Conservation (phyloP, 2,329 filamentous ascomycete genomes). For the Hypoxylon sp. region DNA sequence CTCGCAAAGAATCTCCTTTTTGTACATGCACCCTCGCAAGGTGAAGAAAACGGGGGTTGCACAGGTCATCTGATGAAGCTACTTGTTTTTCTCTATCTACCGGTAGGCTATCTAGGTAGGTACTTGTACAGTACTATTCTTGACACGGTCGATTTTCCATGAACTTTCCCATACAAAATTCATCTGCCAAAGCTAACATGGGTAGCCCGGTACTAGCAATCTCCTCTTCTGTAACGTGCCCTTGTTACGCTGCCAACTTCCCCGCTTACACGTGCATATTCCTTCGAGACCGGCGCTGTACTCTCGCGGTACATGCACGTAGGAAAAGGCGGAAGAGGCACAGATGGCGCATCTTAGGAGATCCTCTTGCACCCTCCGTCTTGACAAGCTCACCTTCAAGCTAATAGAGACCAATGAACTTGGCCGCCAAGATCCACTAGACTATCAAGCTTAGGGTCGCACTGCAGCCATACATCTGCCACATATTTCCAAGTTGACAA, state of each 20-base stretch:
- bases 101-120: too few species aligned
- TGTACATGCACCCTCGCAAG: constrained; percentile 20
- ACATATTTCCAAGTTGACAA: constrained; percentile 35
- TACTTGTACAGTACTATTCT: constrained; percentile 20
- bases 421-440: constrained; percentile 27
- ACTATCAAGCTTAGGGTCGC: constrained; percentile 41
- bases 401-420: constrained; percentile 33
- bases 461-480: constrained; percentile 37
- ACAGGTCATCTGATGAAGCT: constrained; percentile 24
- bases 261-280: constrained; percentile 42
- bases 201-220: constrained; percentile 38
- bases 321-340: constrained; percentile 25
- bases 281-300: constrained; percentile 1
- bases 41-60: constrained; percentile 10
- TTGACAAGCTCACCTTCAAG: constrained; percentile 24
- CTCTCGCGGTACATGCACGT: constrained; percentile 7
- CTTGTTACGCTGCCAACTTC: constrained; percentile 35
- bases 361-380: constrained; percentile 21
- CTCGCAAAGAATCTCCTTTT: constrained; percentile 28
- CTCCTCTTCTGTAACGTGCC: constrained; percentile 43
- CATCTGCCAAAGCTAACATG: constrained; percentile 35
- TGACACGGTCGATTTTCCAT: constrained; percentile 22
- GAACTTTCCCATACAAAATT: constrained; percentile 31
- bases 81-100: constrained; percentile 5
- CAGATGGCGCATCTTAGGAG: constrained; percentile 26